Base-by-base conservation (phyloP, 306 rosid species). In the Begonia loranthoides region DNA sequence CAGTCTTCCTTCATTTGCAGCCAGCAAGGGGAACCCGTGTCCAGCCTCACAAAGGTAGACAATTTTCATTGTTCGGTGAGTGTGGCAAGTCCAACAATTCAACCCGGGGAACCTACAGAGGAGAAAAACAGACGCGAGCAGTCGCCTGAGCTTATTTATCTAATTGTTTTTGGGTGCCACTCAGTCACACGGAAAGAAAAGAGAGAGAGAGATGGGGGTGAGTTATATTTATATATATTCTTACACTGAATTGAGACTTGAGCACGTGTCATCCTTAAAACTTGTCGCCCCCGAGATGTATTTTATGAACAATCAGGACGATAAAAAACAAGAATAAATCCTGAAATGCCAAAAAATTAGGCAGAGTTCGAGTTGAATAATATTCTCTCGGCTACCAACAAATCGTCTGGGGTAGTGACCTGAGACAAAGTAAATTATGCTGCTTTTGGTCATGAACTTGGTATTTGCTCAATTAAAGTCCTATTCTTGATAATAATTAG, bases 371-470 rank as follows among this genome's bases (percentile, higher is more conserved):
- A 28, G 36, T 28, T 28, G 36, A 8, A 5, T 7, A 90, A 65
- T 55, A 90, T 76, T 82, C 95, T 80, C 81, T 90, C 95, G 0
- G 95, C 95, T 49, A 90, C 77, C 64, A 90, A 58, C 58, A 90
- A 52, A 74, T 90, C 95, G 70, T 86, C 99, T 2, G 94, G 99
- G 52, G 95, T 90, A 57, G 99, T 86, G 36, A 90, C 99, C 99
- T 90, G 86, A 76, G 74, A 64, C 65, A 65, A 49, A 55, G 17
- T 17, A 13, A 64, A 7, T 9, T 55, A 2, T 9, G 21, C 48
- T 22, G 7, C 11, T 57, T n/a, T n/a, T n/a, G n/a, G n/a, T n/a
- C n/a, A n/a, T n/a, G n/a, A n/a, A n/a, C n/a, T n/a, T n/a, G n/a
- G n/a, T n/a, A n/a, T n/a, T n/a, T n/a, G n/a, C n/a, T n/a, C n/a